Base-by-base conservation (phyloP, 176 grass and related monocot species). In the Paspalum vaginatum region DNA sequence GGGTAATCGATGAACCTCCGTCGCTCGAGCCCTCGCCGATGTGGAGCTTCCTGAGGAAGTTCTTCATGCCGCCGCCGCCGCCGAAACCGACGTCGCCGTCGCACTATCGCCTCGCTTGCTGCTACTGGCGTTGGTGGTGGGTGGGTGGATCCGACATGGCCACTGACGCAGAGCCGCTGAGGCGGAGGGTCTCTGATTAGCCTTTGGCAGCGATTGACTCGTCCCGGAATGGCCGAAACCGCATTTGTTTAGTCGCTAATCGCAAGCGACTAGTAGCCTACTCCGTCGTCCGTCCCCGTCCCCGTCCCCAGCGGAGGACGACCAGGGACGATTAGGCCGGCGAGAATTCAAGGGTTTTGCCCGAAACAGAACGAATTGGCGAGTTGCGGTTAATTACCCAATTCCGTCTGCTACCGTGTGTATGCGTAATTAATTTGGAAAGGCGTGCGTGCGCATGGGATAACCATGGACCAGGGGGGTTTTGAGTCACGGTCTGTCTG, bases 21-120 rank as follows among this genome's bases (percentile, higher is more conserved):
- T 91, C 89, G 18, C 84, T 12, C 1, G 89, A 88, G 51, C 77
- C 90, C 55, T 90, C 80, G 66, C 87, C 90, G 72, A 95, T 95
- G 82, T 99, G 96, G 32, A 91, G 93, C 87, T 99, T 99, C 97
- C 88, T 88, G 71, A 99, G 85, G 87, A 99, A 88, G 91, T 91
- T 99, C 86, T 95, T 99, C 97, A 99, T 99, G 48, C 67, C 82
- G 61, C 69, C 68, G 56, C 72, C 53, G 21, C 48, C 71, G 22
- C 54, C 72, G 56, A 78, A 21, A 41, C 45, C 39, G 61, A 56
- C 42, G 77, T 76, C 78, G 71, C 68, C 41, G 85, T 77, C 65
- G 57, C 48, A 27, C 79, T 89, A 76, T 74, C 81, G 48, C 66
- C 62, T 79, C 62, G 48, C 32, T 21, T 25, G 49, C 32, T 77